Evolutionary conservation across 106 monocot species (phyloP).

Genomic region (Alisma plantagoaquatica): DNA sequence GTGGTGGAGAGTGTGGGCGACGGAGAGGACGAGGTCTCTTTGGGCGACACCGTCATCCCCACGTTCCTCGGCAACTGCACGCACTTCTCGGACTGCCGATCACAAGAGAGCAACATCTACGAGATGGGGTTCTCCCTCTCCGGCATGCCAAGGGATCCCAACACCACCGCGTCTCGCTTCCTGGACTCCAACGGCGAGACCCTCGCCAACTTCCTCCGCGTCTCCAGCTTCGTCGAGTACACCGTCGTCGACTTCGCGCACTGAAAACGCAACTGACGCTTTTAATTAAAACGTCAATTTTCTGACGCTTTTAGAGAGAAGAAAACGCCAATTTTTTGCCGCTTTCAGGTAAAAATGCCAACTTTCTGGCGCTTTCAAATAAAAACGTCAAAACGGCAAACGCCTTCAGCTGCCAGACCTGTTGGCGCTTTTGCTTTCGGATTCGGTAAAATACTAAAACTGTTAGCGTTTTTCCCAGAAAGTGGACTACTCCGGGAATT

Average conservation of each 20-base stretch:
- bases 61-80: slow-evolving; percentile 52
- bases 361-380: no score
- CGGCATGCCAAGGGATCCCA: slow-evolving; percentile 56
- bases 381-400: no score
- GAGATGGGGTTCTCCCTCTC: slow-evolving; percentile 18
- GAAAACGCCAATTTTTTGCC: no score
- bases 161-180: slow-evolving; percentile 24
- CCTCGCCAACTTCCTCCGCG: slow-evolving; percentile 40
- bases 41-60: slow-evolving; percentile 74
- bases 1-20: slow-evolving; percentile 90
- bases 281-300: no score
- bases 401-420: no score
- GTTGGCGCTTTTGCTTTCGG: no score
- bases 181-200: slow-evolving; percentile 22
- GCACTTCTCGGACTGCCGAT: slow-evolving; percentile 55
- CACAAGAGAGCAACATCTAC: slow-evolving; percentile 66
- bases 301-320: no score
- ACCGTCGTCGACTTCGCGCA: slow-evolving; percentile 72
- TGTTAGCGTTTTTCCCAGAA: no score
- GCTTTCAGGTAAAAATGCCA: no score
- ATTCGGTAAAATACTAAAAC: no score
- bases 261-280: no score
- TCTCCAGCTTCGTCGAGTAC: slow-evolving; percentile 91
- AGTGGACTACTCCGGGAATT: no score
- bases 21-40: slow-evolving; percentile 38